phyloP scores from a whole-genome alignment of 148 eudicot species.

The Spergularia bocconei region DNA sequence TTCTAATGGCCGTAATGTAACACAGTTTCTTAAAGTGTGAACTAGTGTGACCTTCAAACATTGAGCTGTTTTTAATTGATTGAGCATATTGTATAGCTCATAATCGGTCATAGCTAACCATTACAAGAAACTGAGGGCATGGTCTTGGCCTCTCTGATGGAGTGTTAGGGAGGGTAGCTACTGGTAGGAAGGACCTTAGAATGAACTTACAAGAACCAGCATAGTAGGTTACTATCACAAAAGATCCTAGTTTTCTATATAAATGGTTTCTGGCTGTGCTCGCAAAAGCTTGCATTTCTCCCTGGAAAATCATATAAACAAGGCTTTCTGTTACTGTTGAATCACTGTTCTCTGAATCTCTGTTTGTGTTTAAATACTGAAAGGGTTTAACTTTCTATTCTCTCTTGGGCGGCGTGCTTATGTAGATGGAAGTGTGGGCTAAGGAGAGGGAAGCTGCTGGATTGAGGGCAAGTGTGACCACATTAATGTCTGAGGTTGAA shows the following conservation, averaged over 20 bases:
- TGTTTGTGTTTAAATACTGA: neutral
- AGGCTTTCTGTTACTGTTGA: neutral
- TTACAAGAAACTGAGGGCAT: neutral
- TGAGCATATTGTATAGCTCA: neutral
- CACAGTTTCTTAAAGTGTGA: neutral
- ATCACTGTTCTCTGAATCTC: neutral
- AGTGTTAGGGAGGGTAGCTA: neutral
- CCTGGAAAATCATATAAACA: no score
- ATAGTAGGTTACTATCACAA: neutral
- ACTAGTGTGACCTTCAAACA: neutral
- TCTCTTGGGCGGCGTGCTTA: constrained; percentile 30
- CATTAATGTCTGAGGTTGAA: constrained; percentile 82
- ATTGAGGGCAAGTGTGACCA: constrained; percentile 80
- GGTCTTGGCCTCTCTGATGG: neutral
- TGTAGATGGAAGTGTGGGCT: constrained; percentile 91
- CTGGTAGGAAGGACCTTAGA: neutral
- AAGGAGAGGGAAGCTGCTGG: constrained; percentile 99
- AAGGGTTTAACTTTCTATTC: constrained; percentile 3
- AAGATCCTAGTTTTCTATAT: neutral
- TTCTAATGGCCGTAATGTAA: neutral
- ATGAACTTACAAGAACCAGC: neutral
- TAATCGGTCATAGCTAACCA: neutral
- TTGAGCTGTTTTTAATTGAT: neutral
- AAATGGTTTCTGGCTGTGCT: no score
- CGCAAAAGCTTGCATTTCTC: no score